Base-by-base conservation (phyloP, 257 asterid genomes). In the Coffea canephora region DNA sequence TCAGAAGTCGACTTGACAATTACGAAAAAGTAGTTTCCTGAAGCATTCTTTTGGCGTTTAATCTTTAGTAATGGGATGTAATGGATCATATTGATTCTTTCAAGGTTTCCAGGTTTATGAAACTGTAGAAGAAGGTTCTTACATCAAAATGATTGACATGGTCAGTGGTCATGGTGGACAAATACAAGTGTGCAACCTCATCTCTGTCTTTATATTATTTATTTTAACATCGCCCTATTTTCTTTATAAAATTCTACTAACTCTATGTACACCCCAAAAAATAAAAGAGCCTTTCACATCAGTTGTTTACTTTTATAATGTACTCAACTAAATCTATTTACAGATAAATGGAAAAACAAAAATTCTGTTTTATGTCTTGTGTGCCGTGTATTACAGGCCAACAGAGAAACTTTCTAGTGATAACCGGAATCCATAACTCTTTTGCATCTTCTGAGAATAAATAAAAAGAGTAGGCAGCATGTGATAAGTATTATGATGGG, bases 41-140 rank as follows among this genome's bases (percentile, higher is more conserved):
- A 75, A 80, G 80, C 83, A 80, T 79, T 76, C 82, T 81, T 78
- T 43, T 77, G 73, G 80, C n/a, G 46, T 68, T 82, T 41, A 49
- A 57, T 49, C 19, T 73, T 66, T 55, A 55, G 25, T 69, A 34
- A 46, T 19, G 41, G 31, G 43, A 45, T 52, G 21, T 57, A 62
- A 13, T 71, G 50, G 57, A 65, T 25, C 62, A 19, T n/a, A 48
- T 59, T 27, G 16, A 72, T 16, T 25, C 34, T 79, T 85, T 81
- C 75, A 69, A 77, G 61, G 65, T 45, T 52, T 86, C 65, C 83
- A 94, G 99, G 95, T 91, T 72, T 96, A 96, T 87, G 98, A 96
- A 86, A 93, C 99, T 7, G 99, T 96, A 49, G 97, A 96, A 83
- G 99, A 96, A 88, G 99, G 99, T 62, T 96, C 99, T 84, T 96